Percentiles rank a stretch among this genome's conserved stretches.
Evolutionary conservation across 768 basidiomycete species (phyloP).

Genomic region (Auriscalpium vulgare): DNA sequence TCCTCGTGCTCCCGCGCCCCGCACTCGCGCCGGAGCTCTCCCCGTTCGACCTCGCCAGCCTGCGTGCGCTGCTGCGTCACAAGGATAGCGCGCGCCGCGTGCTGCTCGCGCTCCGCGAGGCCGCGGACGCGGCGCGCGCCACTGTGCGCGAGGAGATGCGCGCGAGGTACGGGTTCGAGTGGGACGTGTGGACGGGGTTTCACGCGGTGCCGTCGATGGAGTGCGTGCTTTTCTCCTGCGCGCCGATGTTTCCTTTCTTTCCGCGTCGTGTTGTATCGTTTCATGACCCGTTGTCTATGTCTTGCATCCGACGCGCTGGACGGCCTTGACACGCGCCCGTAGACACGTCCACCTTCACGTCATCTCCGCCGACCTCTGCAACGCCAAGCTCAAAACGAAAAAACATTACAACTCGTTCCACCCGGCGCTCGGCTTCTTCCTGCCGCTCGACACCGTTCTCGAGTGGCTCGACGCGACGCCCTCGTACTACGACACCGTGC

Average conservation of each 20-base stretch:
- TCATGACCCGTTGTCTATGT: background rate
- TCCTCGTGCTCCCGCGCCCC: constrained; percentile 73
- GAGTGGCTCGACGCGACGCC: constrained; percentile 69
- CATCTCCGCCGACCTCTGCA: constrained; percentile 69
- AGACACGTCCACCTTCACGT: constrained; percentile 86
- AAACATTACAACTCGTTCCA: constrained; percentile 91
- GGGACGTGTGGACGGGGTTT: constrained; percentile 77
- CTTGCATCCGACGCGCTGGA: background rate
- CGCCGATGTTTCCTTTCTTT: too few species aligned
- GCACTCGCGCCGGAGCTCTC: constrained; percentile 18
- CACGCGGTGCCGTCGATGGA: constrained; percentile 82
- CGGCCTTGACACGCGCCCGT: background rate
- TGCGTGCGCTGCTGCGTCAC: constrained; percentile 51
- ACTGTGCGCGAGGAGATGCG: constrained; percentile 79
- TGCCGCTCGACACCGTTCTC: constrained; percentile 69
- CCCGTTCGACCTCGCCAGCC: constrained; percentile 37
- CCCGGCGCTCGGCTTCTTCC: constrained; percentile 76
- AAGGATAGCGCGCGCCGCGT: constrained; percentile 42
- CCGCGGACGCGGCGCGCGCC: constrained; percentile 44
- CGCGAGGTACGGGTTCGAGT: constrained; percentile 61
- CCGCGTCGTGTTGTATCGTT: too few species aligned
- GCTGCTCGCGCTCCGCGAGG: constrained; percentile 43
- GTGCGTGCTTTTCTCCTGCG: constrained; percentile 36
- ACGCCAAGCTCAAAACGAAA: constrained; percentile 70
- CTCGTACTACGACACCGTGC: constrained; percentile 43